Evolutionary conservation across 345 rosid species (phyloP), one percentile per base, ranked within the genome.

Genomic region (Luvunga scandens): DNA sequence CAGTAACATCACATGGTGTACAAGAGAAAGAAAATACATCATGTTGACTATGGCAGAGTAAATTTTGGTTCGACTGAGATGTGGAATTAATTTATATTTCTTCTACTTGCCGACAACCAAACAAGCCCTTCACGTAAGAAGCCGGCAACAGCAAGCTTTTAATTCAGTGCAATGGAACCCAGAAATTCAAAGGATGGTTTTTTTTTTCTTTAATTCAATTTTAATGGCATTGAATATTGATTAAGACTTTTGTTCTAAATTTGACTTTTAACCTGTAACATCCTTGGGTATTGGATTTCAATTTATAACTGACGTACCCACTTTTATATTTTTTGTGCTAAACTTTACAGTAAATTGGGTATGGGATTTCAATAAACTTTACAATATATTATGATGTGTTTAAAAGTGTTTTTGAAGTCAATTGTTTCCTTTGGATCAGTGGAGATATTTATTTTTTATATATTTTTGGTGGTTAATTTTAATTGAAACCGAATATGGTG

Each of bases 61-160:
- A 27, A 27, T 25, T 60, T 57, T 2, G 24, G 24, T 34, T 71
- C 10, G 19, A 50, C 33, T 22, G 33, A 53, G 62, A 13, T 55
- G 22, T 4, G 18, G 31, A 18, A 4, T 18, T 30, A 39, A 24
- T 36, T 13, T 36, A n/a, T 36, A n/a, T 14, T 45, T 45, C 21
- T 28, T 75, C 69, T 63, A 45, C 69, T 75, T 1, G 31, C 60
- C 9, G 61, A 75, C 69, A 75, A 45, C 77, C 60, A 45, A 74
- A 42, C 39, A 62, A 9, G 50, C 19, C n/a, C n/a, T 22, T 75
- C 61, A 42, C 18, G 60, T 63, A 30, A 39, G 42, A 30, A 75
- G 28, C n/a, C 69, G 42, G 60, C 42, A 48, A 75, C 69, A 28
- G 60, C 42, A 48, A 75, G 64, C 77, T 22, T 18, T 53, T 18